Evolutionary conservation across 768 basidiomycete genomes (phyloP).

Genomic region (Baorangia bicolor): DNA sequence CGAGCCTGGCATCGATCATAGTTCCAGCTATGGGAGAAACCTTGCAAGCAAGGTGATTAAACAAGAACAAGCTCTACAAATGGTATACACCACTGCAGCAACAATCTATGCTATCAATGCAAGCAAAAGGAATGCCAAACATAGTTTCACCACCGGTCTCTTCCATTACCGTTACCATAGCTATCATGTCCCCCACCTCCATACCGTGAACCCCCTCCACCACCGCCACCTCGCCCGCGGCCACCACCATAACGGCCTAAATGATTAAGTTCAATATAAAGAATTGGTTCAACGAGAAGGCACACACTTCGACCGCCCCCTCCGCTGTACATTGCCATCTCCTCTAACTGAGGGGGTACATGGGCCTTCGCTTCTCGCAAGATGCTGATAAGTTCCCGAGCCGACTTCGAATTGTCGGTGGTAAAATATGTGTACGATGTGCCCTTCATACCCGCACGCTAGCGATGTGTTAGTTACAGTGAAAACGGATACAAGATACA

Average conservation of each 20-base stretch:
- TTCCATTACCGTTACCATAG: conserved; percentile 22
- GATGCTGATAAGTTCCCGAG: conserved; percentile 87
- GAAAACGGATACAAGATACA: conserved; percentile 18
- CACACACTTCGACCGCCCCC: conserved; percentile 70
- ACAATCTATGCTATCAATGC: conserved; percentile 21
- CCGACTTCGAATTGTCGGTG: conserved; percentile 92
- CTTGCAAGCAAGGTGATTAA: not conserved
- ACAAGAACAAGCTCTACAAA: conserved; percentile 16
- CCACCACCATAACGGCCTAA: conserved; percentile 63
- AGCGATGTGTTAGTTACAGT: conserved; percentile 16
- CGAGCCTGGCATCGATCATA: too few relatives aligned
- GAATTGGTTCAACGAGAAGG: not conserved
- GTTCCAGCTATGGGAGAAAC: not conserved
- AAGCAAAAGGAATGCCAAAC: conserved; percentile 1
- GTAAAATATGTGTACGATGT: conserved; percentile 96
- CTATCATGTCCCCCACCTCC: conserved; percentile 27
- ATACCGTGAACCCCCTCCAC: conserved; percentile 19
- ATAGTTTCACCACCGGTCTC: conserved; percentile 25
- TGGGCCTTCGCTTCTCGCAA: conserved; percentile 83
- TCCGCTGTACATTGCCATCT: conserved; percentile 87
- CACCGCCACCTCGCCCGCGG: conserved; percentile 28
- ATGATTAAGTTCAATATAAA: not conserved
- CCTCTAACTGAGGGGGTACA: conserved; percentile 86
- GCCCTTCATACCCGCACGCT: conserved; percentile 92
- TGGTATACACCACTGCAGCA: conserved; percentile 24